A percentile compares a stretch with the other conserved stretches of the same genome.
Conservation (phyloP, 2,329 filamentous ascomycete genomes). For the Colletotrichum simmondsii region DNA sequence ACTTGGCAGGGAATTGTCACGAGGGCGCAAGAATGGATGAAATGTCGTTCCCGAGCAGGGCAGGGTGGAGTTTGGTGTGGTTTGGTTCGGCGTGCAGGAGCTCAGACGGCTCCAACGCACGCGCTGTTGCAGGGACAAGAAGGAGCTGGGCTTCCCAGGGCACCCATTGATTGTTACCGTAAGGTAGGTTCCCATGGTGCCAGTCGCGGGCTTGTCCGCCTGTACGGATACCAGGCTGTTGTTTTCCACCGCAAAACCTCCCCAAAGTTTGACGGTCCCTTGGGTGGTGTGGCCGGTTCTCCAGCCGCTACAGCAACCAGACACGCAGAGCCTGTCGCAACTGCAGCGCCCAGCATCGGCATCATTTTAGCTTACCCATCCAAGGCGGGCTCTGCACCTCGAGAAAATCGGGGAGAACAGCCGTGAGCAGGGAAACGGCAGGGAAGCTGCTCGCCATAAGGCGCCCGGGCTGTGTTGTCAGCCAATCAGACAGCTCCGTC, state of each 20-base stretch:
- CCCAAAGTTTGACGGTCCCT: background rate
- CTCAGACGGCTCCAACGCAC: slow-evolving; percentile 15
- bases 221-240: background rate
- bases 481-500: slow-evolving; percentile 24
- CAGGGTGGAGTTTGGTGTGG: slow-evolving; percentile 24
- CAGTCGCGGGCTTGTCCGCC: too few species aligned
- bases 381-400: background rate
- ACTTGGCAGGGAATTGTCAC: slow-evolving; percentile 26
- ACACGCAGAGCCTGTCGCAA: background rate
- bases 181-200: too few species aligned
- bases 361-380: background rate
- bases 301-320: background rate
- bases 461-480: background rate
- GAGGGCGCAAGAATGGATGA: slow-evolving; percentile 30
- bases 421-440: background rate
- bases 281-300: background rate
- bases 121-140: background rate
- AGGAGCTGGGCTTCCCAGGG: background rate
- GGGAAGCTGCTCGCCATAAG: slow-evolving; percentile 18
- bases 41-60: slow-evolving; percentile 29
- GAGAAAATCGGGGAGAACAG: background rate
- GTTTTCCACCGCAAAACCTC: background rate
- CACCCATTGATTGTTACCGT: background rate
- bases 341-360: slow-evolving; percentile 28
- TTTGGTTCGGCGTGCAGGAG: slow-evolving; percentile 17